Conservation (phyloP, 2,329 filamentous ascomycete species). For the Hypoxylon sp. region DNA sequence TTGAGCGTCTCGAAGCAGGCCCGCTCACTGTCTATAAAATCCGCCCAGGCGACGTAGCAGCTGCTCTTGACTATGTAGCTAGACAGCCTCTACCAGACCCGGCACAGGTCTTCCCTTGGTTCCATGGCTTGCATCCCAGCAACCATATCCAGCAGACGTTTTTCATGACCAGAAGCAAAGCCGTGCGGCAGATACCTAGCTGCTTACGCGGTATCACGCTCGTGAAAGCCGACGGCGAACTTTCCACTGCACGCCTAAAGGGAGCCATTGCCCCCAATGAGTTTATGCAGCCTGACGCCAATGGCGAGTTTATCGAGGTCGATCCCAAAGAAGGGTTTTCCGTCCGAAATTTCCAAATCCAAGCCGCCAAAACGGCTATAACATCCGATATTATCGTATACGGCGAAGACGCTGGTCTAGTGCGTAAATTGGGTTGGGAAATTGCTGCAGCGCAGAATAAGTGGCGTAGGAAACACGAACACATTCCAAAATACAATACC, state of each 20-base stretch:
- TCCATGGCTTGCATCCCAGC: constrained; percentile 90
- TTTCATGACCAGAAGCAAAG: constrained; percentile 83
- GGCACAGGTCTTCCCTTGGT: constrained; percentile 92
- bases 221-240: constrained; percentile 89
- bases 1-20: constrained; percentile 66
- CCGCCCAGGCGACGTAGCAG: constrained; percentile 75
- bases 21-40: constrained; percentile 79
- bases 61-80: constrained; percentile 81
- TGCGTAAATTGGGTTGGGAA: constrained; percentile 74
- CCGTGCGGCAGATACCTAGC: constrained; percentile 77
- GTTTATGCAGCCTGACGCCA: constrained; percentile 70
- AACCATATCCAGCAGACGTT: constrained; percentile 93
- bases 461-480: constrained; percentile 77
- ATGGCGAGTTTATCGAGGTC: constrained; percentile 79
- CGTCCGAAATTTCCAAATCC: constrained; percentile 97
- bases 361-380: constrained; percentile 87
- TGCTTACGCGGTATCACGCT: constrained; percentile 87
- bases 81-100: constrained; percentile 87
- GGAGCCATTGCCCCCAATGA: constrained; percentile 88
- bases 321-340: constrained; percentile 94
- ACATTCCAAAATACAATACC: constrained; percentile 81
- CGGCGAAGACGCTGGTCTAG: constrained; percentile 76
- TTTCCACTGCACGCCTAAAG: constrained; percentile 82
- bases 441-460: constrained; percentile 82
- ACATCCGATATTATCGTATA: constrained; percentile 96